phyloP scores from a whole-genome alignment of 2,329 filamentous ascomycete genomes.

The Aspergillus floridensis region DNA sequence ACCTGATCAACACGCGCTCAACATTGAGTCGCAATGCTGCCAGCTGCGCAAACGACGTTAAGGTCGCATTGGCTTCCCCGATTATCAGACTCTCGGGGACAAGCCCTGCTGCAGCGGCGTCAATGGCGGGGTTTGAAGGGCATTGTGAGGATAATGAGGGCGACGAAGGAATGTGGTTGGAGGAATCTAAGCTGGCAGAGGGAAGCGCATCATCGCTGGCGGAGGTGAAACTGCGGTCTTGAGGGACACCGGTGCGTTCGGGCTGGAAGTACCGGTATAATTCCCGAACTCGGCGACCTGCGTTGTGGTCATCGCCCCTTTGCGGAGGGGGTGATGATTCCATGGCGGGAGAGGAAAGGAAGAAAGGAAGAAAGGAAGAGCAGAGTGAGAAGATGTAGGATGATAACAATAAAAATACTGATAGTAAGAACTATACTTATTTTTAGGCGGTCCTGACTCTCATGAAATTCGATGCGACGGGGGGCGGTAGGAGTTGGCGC shows the following conservation, averaged over 20 bases:
- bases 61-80: conserved; percentile 33
- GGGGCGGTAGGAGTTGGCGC: neutral
- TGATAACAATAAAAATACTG: neutral
- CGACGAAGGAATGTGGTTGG: conserved; percentile 7
- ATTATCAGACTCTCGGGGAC: conserved; percentile 27
- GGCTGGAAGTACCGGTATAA: conserved; percentile 43
- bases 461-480: neutral
- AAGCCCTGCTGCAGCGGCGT: conserved; percentile 15
- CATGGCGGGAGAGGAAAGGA: neutral
- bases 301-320: conserved; percentile 21
- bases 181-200: conserved; percentile 14
- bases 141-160: conserved; percentile 13
- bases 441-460: neutral
- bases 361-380: neutral
- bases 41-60: conserved; percentile 38
- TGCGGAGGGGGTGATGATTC: conserved; percentile 1
- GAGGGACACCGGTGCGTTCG: conserved; percentile 10
- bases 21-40: conserved; percentile 36
- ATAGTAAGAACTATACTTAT: neutral
- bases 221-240: neutral
- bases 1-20: conserved; percentile 41
- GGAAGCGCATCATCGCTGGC: conserved; percentile 9
- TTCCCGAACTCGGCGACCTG: conserved; percentile 37
- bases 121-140: conserved; percentile 12
- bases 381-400: neutral